Percentiles rank a stretch among this genome's conserved stretches.
phyloP scores from a whole-genome alignment of 345 rosid species.

The Mangifera indica region DNA sequence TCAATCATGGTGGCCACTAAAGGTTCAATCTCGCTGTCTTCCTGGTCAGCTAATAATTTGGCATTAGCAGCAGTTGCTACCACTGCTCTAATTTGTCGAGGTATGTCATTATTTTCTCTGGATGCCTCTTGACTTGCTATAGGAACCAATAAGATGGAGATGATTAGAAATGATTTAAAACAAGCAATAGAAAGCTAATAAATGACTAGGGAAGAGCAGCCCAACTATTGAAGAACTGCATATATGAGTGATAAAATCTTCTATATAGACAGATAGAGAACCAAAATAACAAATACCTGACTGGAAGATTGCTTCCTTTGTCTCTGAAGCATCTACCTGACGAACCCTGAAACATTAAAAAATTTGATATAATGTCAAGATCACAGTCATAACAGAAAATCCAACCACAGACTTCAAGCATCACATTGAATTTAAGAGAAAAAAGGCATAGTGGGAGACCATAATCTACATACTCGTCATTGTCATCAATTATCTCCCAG shows the following conservation, averaged over 20 bases:
- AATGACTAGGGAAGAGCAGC: not conserved
- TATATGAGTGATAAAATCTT: not conserved
- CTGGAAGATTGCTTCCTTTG: constrained; percentile 32
- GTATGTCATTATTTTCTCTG: constrained; percentile 41
- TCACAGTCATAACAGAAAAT: constrained; percentile 9
- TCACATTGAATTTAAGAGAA: not conserved
- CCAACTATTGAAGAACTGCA: not conserved
- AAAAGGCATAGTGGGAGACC: constrained; percentile 26
- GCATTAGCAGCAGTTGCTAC: constrained; percentile 76
- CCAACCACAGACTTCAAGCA: constrained; percentile 11
- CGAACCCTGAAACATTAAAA: constrained; percentile 35
- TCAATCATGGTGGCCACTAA: constrained; percentile 60
- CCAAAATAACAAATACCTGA: constrained; percentile 32
- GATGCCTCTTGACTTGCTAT: constrained; percentile 45
- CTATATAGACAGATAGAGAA: not conserved
- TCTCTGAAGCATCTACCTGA: constrained; percentile 43
- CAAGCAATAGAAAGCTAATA: not conserved
- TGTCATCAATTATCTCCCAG: constrained; percentile 56
- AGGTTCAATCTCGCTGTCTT: constrained; percentile 70
- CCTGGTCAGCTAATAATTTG: constrained; percentile 80
- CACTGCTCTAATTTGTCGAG: constrained; percentile 66
- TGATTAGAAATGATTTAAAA: too few species aligned
- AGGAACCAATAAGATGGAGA: not conserved
- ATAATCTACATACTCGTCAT: constrained; percentile 29
- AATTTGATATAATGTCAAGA: not conserved